Evolutionary conservation across 2,329 filamentous ascomycete species (phyloP).

Genomic region (Alternaria gansuensis): DNA sequence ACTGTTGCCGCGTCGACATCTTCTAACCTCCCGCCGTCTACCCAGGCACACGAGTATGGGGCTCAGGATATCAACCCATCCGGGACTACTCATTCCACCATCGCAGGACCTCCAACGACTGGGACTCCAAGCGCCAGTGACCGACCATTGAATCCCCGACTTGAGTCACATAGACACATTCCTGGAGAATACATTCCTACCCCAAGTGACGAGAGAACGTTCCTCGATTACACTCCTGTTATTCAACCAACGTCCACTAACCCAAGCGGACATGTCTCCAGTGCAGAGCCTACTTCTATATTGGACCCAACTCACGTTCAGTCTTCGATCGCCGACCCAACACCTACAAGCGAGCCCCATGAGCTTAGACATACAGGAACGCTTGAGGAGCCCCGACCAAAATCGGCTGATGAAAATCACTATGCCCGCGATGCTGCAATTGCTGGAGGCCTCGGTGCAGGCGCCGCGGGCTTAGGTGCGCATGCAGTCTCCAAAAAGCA

Average conservation of each 20-base stretch:
- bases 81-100: slow-evolving; percentile 17
- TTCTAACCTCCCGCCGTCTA: slow-evolving; percentile 11
- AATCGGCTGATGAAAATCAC: slow-evolving; percentile 35
- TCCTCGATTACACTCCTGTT: slow-evolving; percentile 25
- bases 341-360: slow-evolving; percentile 19
- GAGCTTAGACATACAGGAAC: slow-evolving; percentile 40
- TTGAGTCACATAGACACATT: slow-evolving; percentile 50
- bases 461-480: slow-evolving; percentile 35
- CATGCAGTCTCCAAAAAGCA: slow-evolving; percentile 29
- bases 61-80: slow-evolving; percentile 31
- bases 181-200: slow-evolving; percentile 48
- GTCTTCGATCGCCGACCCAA: not conserved
- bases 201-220: slow-evolving; percentile 43
- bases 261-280: not conserved
- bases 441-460: slow-evolving; percentile 37
- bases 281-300: slow-evolving; percentile 4
- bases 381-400: slow-evolving; percentile 31
- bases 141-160: slow-evolving; percentile 34
- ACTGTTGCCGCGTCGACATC: slow-evolving; percentile 23
- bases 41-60: slow-evolving; percentile 26
- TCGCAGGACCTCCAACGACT: slow-evolving; percentile 1
- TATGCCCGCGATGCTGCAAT: slow-evolving; percentile 40
- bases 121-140: slow-evolving; percentile 7
- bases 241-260: slow-evolving; percentile 14
- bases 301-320: slow-evolving; percentile 6